Base-by-base conservation (phyloP, 2,329 filamentous ascomycete genomes). In the Clarireedia paspali region DNA sequence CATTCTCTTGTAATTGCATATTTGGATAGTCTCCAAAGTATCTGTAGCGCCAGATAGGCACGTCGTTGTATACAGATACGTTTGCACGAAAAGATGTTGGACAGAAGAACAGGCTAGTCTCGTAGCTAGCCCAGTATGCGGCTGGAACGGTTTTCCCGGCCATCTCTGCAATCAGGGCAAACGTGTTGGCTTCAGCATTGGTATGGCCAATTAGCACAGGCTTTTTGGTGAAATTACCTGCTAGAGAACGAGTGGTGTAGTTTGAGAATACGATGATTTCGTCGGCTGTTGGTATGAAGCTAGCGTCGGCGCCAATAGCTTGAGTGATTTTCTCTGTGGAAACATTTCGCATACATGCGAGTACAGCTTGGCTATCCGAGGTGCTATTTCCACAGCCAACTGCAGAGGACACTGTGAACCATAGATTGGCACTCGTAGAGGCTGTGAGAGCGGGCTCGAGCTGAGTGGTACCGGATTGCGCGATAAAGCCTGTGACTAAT, bases 31-130 rank as follows among this genome's bases (percentile, higher is more conserved):
- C 64, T 12, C 70, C 72, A 39, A 71, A 67, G 47, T 70, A 74
- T n/a, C 68, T 63, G 50, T 73, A 74, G 48, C 72, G 60, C 70
- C 71, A 74, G 0, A 68, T 70, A 1, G 72, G 69, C 14, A 65
- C 64, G 1, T 63, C 63, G 1, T 56, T 57, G 14, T 64, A 47
- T 1, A 68, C 44, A 34, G 63, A 61, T n/a, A 57, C 53, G 50
- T 69, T 65, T 46, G 68, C 64, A 40, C 62, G 53, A 53, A 62
- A 52, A 6, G 65, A 66, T 7, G 62, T 58, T 6, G 70, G 68
- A 60, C 72, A 72, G 34, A 60, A 75, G 47, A 69, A 73, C 2
- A 58, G 60, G 20, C 60, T 53, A 6, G 66, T 53, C 45, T 68
- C 68, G 53, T 69, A 63, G 6, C 45, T 58, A 26, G 62, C 47